These are phyloP conservation scores for Drechmeria coniospora DNA, from an alignment of 2,329 filamentous ascomycete genomes.

Conservation along the genomic window DNA sequence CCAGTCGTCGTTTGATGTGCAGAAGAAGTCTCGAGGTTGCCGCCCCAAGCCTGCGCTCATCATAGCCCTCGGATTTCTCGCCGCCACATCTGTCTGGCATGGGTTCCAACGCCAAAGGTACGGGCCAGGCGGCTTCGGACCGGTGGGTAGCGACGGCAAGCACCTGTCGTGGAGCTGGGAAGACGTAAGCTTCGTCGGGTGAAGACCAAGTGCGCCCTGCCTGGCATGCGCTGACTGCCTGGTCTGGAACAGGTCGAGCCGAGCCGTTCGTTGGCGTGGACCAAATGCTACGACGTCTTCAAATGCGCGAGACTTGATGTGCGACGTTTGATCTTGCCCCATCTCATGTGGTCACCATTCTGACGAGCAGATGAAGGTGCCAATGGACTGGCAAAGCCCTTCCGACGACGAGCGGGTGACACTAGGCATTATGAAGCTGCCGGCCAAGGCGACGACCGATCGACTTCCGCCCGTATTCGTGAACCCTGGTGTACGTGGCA, in stretches of 20 bases:
- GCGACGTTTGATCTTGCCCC: neutral
- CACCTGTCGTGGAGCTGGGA: slow-evolving; percentile 11
- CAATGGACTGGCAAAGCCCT: slow-evolving; percentile 19
- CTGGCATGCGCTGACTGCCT: neutral
- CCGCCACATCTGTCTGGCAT: slow-evolving; percentile 4
- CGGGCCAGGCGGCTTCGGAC: no score
- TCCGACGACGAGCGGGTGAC: slow-evolving; percentile 13
- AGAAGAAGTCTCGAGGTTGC: neutral
- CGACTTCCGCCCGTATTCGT: slow-evolving; percentile 17
- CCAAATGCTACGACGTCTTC: slow-evolving; percentile 5
- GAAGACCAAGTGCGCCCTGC: neutral
- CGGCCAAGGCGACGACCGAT: slow-evolving; percentile 13
- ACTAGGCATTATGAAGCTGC: slow-evolving; percentile 16
- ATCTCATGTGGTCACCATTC: neutral
- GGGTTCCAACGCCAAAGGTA: no score
- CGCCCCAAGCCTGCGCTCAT: slow-evolving; percentile 2
- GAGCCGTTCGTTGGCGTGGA: slow-evolving; percentile 8
- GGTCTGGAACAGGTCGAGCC: slow-evolving; percentile 15
- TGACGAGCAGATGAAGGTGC: slow-evolving; percentile 10
- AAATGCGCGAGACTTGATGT: slow-evolving; percentile 20
- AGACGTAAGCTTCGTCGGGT: slow-evolving; percentile 10
- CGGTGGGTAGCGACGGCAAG: slow-evolving; percentile 1
- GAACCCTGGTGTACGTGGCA: slow-evolving; percentile 17
- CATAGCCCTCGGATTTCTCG: slow-evolving; percentile 8
- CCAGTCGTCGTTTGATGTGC: neutral